Conservation (phyloP, 305 asterid genomes). For the Rubia tinctorum region DNA sequence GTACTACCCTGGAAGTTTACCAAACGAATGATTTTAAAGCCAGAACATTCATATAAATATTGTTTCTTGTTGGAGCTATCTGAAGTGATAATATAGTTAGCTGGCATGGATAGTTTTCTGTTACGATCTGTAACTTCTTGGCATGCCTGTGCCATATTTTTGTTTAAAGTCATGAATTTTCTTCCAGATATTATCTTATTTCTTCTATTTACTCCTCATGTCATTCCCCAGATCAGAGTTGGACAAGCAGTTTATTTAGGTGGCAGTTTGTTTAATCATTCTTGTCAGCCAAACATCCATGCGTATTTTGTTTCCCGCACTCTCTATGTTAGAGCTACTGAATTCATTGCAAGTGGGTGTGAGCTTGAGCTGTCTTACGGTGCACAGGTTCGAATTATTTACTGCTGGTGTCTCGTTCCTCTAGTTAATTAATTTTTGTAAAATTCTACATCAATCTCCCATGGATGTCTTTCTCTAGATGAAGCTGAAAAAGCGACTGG, state of each 20-base stretch:
- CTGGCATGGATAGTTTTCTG: background rate
- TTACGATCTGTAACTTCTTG: background rate
- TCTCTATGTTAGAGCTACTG: constrained; percentile 73
- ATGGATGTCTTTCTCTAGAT: background rate
- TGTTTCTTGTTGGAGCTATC: no score
- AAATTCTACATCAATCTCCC: background rate
- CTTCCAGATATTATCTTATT: constrained; percentile 14
- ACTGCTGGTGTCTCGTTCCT: background rate
- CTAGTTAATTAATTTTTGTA: background rate
- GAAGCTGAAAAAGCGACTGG: background rate
- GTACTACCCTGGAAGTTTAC: background rate
- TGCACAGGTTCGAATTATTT: constrained; percentile 61
- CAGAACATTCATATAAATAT: background rate
- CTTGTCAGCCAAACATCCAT: constrained; percentile 85
- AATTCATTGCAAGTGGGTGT: constrained; percentile 54
- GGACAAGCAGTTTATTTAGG: constrained; percentile 84
- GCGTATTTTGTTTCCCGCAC: constrained; percentile 89
- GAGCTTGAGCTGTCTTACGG: constrained; percentile 91
- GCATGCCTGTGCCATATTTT: background rate
- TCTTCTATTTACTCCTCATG: constrained; percentile 4
- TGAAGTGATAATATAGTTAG: background rate
- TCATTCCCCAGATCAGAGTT: constrained; percentile 62
- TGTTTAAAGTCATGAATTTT: constrained; percentile 13
- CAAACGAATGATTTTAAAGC: background rate
- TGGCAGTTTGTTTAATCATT: constrained; percentile 93